These are phyloP conservation scores for Acrodontium crateriforme DNA, from an alignment of 2,329 filamentous ascomycete species.

Conservation along the genomic window DNA sequence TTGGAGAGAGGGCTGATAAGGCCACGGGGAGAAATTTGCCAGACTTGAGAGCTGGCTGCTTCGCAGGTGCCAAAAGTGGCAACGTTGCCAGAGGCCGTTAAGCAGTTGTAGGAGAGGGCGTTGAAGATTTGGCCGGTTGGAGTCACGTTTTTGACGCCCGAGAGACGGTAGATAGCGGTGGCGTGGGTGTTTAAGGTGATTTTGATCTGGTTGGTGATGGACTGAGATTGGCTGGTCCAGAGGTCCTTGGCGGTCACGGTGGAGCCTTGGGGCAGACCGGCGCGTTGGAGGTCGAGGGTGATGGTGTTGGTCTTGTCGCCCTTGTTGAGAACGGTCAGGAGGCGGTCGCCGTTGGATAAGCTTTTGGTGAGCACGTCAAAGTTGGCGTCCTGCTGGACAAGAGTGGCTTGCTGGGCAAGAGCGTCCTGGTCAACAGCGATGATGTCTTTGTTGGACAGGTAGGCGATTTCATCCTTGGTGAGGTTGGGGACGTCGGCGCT, in stretches of 20 bases:
- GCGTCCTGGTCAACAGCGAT: too few relatives aligned
- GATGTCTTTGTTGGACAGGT: background rate
- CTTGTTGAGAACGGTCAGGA: background rate
- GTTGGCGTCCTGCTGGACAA: background rate
- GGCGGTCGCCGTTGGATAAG: background rate
- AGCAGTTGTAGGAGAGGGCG: too few relatives aligned
- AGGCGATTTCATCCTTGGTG: background rate
- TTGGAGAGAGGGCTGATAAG: too few relatives aligned
- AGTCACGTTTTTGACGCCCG: too few relatives aligned
- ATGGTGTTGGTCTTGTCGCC: background rate
- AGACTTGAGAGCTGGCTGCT: too few relatives aligned
- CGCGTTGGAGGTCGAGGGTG: background rate
- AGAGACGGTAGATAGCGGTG: too few relatives aligned
- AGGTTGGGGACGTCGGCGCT: slow-evolving; percentile 25
- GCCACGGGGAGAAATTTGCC: too few relatives aligned
- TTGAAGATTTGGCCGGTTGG: too few relatives aligned
- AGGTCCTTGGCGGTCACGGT: background rate
- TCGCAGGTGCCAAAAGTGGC: too few relatives aligned
- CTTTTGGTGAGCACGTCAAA: slow-evolving; percentile 1
- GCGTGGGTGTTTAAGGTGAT: too few relatives aligned
- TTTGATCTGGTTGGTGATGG: too few relatives aligned
- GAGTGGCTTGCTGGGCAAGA: background rate
- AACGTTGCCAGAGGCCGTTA: too few relatives aligned
- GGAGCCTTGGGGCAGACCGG: background rate
- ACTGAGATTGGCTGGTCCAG: background rate